Conservation (phyloP, 495 filamentous ascomycete genomes). For the Aspergillus cavernicola region DNA sequence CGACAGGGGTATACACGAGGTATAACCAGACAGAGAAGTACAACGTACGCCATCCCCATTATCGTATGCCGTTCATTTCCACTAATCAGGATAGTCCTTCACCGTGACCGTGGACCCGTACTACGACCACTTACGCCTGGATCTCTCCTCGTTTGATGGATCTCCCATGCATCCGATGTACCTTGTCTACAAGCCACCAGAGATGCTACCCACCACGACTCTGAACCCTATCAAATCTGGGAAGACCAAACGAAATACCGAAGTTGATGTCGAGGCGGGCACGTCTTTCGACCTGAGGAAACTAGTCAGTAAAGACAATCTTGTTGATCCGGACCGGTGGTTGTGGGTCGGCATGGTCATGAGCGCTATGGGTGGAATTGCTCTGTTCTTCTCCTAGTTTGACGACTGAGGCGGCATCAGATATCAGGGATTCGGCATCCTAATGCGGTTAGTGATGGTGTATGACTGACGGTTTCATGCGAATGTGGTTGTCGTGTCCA, state of each 20-base stretch:
- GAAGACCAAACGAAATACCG: conserved; percentile 31
- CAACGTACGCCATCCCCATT: conserved; percentile 41
- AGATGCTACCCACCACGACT: conserved; percentile 72
- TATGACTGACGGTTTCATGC: too few species aligned
- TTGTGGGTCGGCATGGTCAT: conserved; percentile 70
- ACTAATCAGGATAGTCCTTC: conserved; percentile 51
- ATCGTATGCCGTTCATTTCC: neutral
- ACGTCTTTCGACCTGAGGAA: conserved; percentile 43
- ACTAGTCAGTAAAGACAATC: conserved; percentile 38
- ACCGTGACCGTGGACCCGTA: conserved; percentile 59
- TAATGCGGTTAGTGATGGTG: too few species aligned
- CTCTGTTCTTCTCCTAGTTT: conserved; percentile 32
- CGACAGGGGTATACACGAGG: conserved; percentile 55
- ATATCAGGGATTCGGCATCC: too few species aligned
- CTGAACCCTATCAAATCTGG: conserved; percentile 54
- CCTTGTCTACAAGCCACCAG: conserved; percentile 61
- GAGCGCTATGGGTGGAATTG: conserved; percentile 55
- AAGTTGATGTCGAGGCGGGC: conserved; percentile 14
- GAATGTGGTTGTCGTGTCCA: too few species aligned
- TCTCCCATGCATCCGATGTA: conserved; percentile 71
- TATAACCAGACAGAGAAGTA: conserved; percentile 68
- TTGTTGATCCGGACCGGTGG: conserved; percentile 54
- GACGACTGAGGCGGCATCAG: too few species aligned
- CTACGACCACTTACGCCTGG: conserved; percentile 59
- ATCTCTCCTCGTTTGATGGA: conserved; percentile 63